Evolutionary conservation across 2,329 filamentous ascomycete genomes (phyloP).

Genomic region (Fusarium torulosum): DNA sequence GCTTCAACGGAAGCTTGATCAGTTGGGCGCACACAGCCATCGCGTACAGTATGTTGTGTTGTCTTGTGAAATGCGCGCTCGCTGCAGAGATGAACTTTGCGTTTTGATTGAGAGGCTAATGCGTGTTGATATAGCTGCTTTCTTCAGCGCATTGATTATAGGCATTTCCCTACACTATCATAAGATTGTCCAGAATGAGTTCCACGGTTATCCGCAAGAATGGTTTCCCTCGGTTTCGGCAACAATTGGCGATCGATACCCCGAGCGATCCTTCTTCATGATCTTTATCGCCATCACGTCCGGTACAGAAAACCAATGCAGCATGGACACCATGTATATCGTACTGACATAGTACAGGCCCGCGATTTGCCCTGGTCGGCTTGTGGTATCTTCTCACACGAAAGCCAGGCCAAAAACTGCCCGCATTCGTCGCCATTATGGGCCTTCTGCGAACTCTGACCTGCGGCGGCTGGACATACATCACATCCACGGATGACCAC

Average conservation of each 20-base stretch:
- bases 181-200: conserved; percentile 98
- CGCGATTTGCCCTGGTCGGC: conserved; percentile 89
- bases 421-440: conserved; percentile 82
- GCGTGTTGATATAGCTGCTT: conserved; percentile 71
- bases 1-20: conserved; percentile 89
- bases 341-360: conserved; percentile 66
- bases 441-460: conserved; percentile 91
- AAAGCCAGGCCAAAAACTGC: conserved; percentile 78
- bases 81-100: neutral
- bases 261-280: conserved; percentile 96
- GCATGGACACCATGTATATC: neutral
- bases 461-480: conserved; percentile 97
- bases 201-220: conserved; percentile 92
- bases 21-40: conserved; percentile 87
- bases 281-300: conserved; percentile 97
- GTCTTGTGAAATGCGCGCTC: conserved; percentile 8
- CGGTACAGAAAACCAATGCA: conserved; percentile 61
- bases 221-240: conserved; percentile 98
- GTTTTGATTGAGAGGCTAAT: conserved; percentile 39
- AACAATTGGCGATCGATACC: conserved; percentile 97
- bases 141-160: conserved; percentile 85
- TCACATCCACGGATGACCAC: conserved; percentile 98
- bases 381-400: conserved; percentile 93
- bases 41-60: conserved; percentile 76
- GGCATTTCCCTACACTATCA: conserved; percentile 88